phyloP scores from a whole-genome alignment of 2,329 filamentous ascomycete species.

The Malbranchea zuffiana region DNA sequence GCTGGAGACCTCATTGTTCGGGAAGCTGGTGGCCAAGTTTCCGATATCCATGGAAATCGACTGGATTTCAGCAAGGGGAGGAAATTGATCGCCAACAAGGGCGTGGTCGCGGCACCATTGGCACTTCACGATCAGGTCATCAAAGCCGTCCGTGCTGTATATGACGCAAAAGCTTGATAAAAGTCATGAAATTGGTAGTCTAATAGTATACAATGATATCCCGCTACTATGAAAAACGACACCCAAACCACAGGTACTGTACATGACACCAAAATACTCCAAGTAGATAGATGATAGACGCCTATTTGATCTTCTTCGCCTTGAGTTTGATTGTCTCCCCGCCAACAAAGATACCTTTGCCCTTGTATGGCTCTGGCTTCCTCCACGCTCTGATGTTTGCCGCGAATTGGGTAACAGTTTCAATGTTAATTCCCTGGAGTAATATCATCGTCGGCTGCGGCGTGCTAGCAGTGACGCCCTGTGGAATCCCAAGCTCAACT shows the following conservation, averaged over 20 bases:
- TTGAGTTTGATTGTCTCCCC: conserved; percentile 97
- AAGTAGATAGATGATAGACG: conserved; percentile 7
- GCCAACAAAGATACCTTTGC: conserved; percentile 97
- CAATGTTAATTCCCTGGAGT: conserved; percentile 76
- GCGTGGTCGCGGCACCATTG: conserved; percentile 77
- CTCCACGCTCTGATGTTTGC: conserved; percentile 82
- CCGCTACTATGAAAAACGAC: conserved; percentile 6
- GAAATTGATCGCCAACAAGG: conserved; percentile 82
- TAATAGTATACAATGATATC: conserved; percentile 4
- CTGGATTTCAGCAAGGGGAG: conserved; percentile 80
- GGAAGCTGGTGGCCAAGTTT: conserved; percentile 85
- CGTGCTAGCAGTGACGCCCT: conserved; percentile 72
- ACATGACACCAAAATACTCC: conserved; percentile 20
- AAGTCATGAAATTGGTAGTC: conserved; percentile 8
- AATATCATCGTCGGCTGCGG: conserved; percentile 86
- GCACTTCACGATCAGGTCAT: conserved; percentile 67
- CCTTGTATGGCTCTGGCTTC: conserved; percentile 93
- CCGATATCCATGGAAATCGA: conserved; percentile 72
- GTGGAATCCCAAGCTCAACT: conserved; percentile 75
- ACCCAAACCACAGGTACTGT: conserved; percentile 19
- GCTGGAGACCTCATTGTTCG: conserved; percentile 88
- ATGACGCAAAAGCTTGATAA: conserved; percentile 53
- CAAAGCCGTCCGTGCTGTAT: conserved; percentile 54
- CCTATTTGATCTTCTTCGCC: conserved; percentile 88
- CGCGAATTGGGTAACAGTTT: conserved; percentile 81